Evolutionary conservation across 2,329 filamentous ascomycete species (phyloP).

Genomic region (Aspergillus thermomutatus): DNA sequence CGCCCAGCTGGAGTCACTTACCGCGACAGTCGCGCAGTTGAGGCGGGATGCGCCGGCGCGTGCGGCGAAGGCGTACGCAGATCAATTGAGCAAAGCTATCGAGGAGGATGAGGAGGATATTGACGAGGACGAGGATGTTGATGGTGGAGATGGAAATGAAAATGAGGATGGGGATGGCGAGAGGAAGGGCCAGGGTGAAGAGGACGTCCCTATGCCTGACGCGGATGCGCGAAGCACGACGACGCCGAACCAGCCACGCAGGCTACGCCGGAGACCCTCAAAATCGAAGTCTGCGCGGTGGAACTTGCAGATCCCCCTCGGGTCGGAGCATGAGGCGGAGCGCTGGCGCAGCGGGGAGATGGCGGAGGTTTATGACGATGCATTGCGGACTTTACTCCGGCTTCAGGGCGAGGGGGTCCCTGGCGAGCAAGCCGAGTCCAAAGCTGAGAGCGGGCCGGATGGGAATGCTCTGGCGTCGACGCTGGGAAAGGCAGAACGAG

Average conservation of each 20-base stretch:
- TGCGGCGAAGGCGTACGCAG: constrained; percentile 39
- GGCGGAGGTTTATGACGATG: constrained; percentile 40
- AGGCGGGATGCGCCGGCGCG: constrained; percentile 42
- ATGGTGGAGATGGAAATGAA: constrained; percentile 29
- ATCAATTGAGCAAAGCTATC: constrained; percentile 33
- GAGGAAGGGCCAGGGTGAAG: not conserved
- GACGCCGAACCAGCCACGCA: not conserved
- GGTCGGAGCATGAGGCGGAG: constrained; percentile 32
- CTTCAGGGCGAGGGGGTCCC: constrained; percentile 35
- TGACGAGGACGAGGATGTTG: constrained; percentile 58
- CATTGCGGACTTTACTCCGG: constrained; percentile 36
- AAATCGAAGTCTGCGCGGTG: constrained; percentile 18
- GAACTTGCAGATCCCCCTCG: constrained; percentile 31
- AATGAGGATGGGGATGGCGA: constrained; percentile 5
- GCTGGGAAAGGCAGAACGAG: constrained; percentile 46
- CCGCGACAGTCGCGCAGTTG: constrained; percentile 45
- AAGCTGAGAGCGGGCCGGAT: constrained; percentile 21
- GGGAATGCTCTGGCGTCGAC: constrained; percentile 43
- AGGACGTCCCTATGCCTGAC: constrained; percentile 19
- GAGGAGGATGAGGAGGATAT: constrained; percentile 39
- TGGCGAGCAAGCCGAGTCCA: constrained; percentile 14
- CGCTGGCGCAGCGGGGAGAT: constrained; percentile 43
- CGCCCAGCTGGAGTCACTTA: constrained; percentile 46
- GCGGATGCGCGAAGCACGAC: not conserved
- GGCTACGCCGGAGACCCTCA: not conserved